Percentiles rank a stretch among this genome's conserved stretches.
Evolutionary conservation across 2,329 filamentous ascomycete genomes (phyloP).

Genomic region (Botrytis porri): DNA sequence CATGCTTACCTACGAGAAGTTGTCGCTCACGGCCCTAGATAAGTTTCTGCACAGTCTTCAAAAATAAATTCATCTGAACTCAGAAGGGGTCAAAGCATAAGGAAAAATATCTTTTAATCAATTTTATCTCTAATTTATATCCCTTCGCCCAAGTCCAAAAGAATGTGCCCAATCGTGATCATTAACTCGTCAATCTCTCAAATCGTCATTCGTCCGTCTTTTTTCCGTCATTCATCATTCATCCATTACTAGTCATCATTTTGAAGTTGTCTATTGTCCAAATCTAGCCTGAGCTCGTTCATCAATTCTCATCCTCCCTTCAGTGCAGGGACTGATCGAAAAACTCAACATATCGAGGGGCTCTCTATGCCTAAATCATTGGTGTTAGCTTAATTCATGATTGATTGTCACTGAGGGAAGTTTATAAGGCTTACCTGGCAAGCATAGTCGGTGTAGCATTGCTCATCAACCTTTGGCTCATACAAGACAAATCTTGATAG

Average conservation of each 20-base stretch:
- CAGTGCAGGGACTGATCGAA: not conserved
- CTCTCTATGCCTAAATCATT: not conserved
- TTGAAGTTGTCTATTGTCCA: not conserved
- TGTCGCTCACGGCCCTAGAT: not conserved
- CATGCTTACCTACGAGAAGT: not conserved
- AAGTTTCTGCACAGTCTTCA: not conserved
- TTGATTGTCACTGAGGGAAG: not conserved
- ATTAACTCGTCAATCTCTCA: not conserved
- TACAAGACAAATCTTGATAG: constrained; percentile 18
- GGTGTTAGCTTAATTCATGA: constrained; percentile 5
- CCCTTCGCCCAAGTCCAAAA: not conserved
- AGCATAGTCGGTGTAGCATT: constrained; percentile 20
- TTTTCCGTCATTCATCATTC: not conserved
- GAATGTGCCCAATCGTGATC: constrained; percentile 9
- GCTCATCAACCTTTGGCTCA: constrained; percentile 1
- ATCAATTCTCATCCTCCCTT: not conserved
- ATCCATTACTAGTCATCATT: not conserved
- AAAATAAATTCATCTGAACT: not conserved
- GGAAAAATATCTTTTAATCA: not conserved
- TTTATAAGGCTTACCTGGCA: constrained; percentile 9
- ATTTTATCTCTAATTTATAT: constrained; percentile 4
- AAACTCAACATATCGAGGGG: not conserved
- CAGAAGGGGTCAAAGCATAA: constrained; percentile 1
- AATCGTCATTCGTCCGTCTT: not conserved
- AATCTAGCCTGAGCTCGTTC: not conserved